phyloP scores from a whole-genome alignment of 2,329 filamentous ascomycete genomes.

The Fusarium floridanum region DNA sequence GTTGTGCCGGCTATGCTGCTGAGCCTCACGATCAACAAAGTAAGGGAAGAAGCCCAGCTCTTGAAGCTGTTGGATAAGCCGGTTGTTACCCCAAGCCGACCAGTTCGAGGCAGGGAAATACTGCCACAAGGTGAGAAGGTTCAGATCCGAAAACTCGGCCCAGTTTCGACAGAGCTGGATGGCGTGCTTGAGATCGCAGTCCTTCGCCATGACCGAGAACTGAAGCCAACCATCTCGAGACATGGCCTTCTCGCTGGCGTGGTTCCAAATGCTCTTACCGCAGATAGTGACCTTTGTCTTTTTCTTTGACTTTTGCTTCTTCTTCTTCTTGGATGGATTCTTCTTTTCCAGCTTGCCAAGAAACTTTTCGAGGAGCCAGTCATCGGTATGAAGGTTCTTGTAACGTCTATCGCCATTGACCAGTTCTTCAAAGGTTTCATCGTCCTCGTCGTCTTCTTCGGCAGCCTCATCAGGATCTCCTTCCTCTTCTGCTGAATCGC shows the following conservation, averaged over 20 bases:
- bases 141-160: slow-evolving; percentile 47
- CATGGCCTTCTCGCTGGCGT: slow-evolving; percentile 48
- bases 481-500: slow-evolving; percentile 36
- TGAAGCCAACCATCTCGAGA: slow-evolving; percentile 50
- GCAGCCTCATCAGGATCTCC: not conserved
- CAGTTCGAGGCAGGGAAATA: slow-evolving; percentile 49
- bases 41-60: slow-evolving; percentile 47
- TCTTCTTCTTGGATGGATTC: not conserved
- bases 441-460: slow-evolving; percentile 30
- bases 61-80: slow-evolving; percentile 43
- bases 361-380: slow-evolving; percentile 39
- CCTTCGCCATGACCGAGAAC: slow-evolving; percentile 49
- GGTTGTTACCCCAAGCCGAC: slow-evolving; percentile 39
- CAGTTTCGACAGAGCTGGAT: slow-evolving; percentile 49
- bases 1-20: slow-evolving; percentile 26
- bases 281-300: slow-evolving; percentile 44
- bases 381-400: slow-evolving; percentile 37
- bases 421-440: slow-evolving; percentile 39
- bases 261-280: slow-evolving; percentile 48
- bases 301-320: slow-evolving; percentile 1
- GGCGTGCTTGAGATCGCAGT: slow-evolving; percentile 46
- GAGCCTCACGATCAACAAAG: slow-evolving; percentile 44
- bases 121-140: slow-evolving; percentile 42
- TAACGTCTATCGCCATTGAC: slow-evolving; percentile 30
- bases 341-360: not conserved